phyloP scores from a whole-genome alignment of 2,329 filamentous ascomycete species.

The Magnaporthiopsis poae region DNA sequence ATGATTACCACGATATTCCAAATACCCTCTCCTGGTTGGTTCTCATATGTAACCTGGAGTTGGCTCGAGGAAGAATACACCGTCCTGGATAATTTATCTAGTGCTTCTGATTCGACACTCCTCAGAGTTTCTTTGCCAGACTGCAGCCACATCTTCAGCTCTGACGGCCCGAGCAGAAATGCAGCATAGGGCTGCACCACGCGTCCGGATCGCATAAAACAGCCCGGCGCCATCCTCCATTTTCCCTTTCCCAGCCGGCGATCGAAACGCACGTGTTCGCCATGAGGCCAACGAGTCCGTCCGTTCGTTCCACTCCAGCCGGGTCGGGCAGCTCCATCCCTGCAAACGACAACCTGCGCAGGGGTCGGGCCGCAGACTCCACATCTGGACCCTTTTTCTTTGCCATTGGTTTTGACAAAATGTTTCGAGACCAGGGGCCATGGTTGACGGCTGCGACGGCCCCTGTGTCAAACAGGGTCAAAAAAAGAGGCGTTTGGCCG shows the following conservation, averaged over 20 bases:
- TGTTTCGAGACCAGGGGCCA: conserved; percentile 8
- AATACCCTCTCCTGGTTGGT: too few relatives aligned
- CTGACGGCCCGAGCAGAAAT: not conserved
- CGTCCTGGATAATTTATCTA: too few relatives aligned
- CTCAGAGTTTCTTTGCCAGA: too few relatives aligned
- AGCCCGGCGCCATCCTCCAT: not conserved
- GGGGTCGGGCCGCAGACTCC: too few relatives aligned
- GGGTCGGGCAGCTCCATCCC: not conserved
- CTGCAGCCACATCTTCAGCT: too few relatives aligned
- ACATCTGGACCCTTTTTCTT: not conserved
- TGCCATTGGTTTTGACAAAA: not conserved
- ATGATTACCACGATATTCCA: not conserved
- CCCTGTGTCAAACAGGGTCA: conserved; percentile 18
- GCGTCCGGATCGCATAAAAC: not conserved
- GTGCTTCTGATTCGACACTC: too few relatives aligned
- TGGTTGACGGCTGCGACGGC: conserved; percentile 18
- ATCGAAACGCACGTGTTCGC: not conserved
- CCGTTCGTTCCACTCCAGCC: too few relatives aligned
- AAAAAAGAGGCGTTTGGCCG: not conserved
- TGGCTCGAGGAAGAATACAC: too few relatives aligned
- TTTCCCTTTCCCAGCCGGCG: not conserved
- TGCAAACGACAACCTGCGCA: not conserved
- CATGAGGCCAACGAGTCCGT: not conserved
- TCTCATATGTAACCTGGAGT: too few relatives aligned
- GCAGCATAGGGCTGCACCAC: not conserved